Evolutionary conservation across 495 filamentous ascomycete species (phyloP).

Genomic region (Penicillium pancosmium): DNA sequence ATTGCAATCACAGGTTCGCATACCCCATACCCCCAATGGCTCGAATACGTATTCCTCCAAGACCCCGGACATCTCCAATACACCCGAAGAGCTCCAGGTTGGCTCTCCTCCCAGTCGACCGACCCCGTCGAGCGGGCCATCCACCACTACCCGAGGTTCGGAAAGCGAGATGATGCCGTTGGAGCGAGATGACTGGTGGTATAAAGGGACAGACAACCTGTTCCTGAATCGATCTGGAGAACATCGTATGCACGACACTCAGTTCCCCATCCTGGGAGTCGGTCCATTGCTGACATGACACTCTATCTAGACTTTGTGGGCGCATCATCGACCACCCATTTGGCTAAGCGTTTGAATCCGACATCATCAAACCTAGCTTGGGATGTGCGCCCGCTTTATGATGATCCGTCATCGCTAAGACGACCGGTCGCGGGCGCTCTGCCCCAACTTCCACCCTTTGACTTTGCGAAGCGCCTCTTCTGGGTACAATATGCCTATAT

Average conservation of each 20-base stretch:
- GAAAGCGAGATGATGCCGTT: conserved; percentile 23
- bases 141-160: conserved; percentile 17
- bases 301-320: conserved; percentile 34
- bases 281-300: not conserved
- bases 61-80: not conserved
- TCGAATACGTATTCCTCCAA: not conserved
- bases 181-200: conserved; percentile 47
- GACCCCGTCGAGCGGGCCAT: conserved; percentile 14
- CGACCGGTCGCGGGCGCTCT: conserved; percentile 28
- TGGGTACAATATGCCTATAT: conserved; percentile 53
- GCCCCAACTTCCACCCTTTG: conserved; percentile 44
- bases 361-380: conserved; percentile 38
- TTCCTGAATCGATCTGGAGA: conserved; percentile 41
- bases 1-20: conserved; percentile 32
- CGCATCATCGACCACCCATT: conserved; percentile 37
- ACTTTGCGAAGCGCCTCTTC: conserved; percentile 49
- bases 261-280: not conserved
- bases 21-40: conserved; percentile 5
- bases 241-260: conserved; percentile 28
- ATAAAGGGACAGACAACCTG: conserved; percentile 40
- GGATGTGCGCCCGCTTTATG: conserved; percentile 44
- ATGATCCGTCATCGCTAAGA: conserved; percentile 39
- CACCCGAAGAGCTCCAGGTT: not conserved
- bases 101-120: conserved; percentile 5
- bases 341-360: conserved; percentile 40